Evolutionary conservation across 305 asterid species (phyloP).

Genomic region (Solanum aculeatissimum): DNA sequence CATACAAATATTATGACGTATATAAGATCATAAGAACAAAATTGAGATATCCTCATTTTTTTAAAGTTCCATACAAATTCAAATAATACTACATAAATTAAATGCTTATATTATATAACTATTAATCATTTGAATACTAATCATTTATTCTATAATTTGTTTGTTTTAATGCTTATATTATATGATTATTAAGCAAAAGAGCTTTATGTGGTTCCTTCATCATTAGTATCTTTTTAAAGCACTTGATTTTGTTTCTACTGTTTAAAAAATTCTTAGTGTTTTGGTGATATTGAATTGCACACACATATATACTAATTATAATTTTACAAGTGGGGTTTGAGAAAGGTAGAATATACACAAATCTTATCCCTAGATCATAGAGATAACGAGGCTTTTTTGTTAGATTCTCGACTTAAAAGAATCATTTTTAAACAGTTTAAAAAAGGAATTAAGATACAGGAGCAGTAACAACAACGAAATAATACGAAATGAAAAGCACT

Average conservation of each 20-base stretch:
- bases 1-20: no score
- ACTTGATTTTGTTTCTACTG: not conserved
- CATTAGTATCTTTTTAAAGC: not conserved
- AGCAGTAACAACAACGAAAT: not conserved
- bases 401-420: not conserved
- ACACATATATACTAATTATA: no score
- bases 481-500: not conserved
- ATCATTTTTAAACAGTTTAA: not conserved
- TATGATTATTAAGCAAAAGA: not conserved
- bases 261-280: not conserved
- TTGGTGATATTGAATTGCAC: not conserved
- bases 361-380: not conserved
- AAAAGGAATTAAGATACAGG: not conserved
- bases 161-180: not conserved
- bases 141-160: not conserved
- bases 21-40: no score
- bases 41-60: no score
- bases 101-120: not conserved
- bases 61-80: no score
- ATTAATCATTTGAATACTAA: no score
- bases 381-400: accelerated
- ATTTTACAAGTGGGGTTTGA: not conserved
- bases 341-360: accelerated
- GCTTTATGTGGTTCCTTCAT: not conserved
- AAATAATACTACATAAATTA: no score